Conservation (phyloP, 345 rosid genomes). For the Eucalyptus cladocalyx region DNA sequence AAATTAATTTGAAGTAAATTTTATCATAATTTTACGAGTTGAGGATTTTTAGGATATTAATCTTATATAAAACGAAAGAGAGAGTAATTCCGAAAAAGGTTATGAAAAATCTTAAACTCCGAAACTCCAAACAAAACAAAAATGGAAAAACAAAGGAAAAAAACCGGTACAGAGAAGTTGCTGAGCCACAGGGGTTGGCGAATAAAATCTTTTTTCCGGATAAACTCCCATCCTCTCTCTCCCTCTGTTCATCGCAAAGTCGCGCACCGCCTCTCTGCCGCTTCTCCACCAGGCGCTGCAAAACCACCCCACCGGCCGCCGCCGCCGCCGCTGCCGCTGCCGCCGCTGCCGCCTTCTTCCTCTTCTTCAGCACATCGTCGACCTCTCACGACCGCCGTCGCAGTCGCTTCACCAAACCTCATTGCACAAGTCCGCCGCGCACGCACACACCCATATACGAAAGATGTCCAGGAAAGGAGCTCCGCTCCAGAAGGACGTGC, state of each 20-base stretch:
- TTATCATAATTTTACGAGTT: too few species aligned
- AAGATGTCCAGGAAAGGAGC: conserved; percentile 53
- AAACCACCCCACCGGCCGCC: neutral
- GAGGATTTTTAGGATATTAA: too few species aligned
- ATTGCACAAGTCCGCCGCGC: neutral
- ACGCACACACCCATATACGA: neutral
- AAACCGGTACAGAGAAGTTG: neutral
- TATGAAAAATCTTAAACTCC: neutral
- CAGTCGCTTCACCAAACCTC: neutral
- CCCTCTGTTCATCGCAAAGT: neutral
- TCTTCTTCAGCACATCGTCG: neutral
- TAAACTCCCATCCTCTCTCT: neutral
- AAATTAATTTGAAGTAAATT: too few species aligned
- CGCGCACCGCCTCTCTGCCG: neutral
- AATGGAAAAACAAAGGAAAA: neutral
- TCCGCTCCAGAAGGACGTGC: conserved; percentile 60
- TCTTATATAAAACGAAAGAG: neutral
- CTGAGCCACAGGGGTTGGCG: neutral
- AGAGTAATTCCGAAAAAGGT: neutral
- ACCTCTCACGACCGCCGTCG: neutral
- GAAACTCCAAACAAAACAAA: neutral
- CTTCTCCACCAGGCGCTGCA: neutral
- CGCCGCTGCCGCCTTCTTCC: neutral
- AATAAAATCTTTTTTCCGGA: neutral
- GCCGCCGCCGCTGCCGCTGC: neutral